Percentiles rank a stretch among this genome's conserved stretches.
These are phyloP conservation scores for Blastobotrys arbuscula DNA, from an alignment of 1,139 yeast genomes.

Conservation along the genomic window DNA sequence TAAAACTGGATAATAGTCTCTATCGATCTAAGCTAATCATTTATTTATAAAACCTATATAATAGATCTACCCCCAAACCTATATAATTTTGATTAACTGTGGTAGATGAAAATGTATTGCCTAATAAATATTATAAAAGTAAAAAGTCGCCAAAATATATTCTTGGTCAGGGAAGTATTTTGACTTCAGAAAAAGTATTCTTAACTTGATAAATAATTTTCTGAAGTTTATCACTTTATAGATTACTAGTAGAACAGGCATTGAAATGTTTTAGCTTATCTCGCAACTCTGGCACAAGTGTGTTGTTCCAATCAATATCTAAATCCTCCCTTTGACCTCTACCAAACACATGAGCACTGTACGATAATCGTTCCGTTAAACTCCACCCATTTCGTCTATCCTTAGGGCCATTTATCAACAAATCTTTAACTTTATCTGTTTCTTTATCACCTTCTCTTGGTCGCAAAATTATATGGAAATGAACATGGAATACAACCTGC, in stretches of 20 bases:
- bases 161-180: too few species aligned
- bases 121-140: too few species aligned
- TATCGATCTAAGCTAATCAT: too few species aligned
- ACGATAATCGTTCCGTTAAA: constrained; percentile 18
- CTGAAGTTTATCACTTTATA: too few species aligned
- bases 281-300: constrained; percentile 17
- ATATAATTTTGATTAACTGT: too few species aligned
- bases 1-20: too few species aligned
- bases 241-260: neutral
- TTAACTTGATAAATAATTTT: too few species aligned
- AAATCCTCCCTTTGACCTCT: constrained; percentile 30
- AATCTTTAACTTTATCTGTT: constrained; percentile 11
- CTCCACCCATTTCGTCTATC: constrained; percentile 8
- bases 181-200: too few species aligned
- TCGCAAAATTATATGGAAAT: constrained; percentile 54
- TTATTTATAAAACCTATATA: too few species aligned
- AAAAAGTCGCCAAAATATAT: too few species aligned
- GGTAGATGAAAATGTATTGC: too few species aligned
- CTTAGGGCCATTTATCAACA: constrained; percentile 10
- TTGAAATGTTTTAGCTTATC: neutral
- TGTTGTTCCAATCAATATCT: constrained; percentile 25
- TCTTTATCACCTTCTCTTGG: constrained; percentile 12
- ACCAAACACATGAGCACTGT: constrained; percentile 28
- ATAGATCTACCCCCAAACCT: too few species aligned
- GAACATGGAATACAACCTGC: constrained; percentile 85